A percentile compares a stretch with the other conserved stretches of the same genome.
These are phyloP conservation scores for Lactarius psammicola DNA, from an alignment of 768 basidiomycete genomes.

Conservation along the genomic window DNA sequence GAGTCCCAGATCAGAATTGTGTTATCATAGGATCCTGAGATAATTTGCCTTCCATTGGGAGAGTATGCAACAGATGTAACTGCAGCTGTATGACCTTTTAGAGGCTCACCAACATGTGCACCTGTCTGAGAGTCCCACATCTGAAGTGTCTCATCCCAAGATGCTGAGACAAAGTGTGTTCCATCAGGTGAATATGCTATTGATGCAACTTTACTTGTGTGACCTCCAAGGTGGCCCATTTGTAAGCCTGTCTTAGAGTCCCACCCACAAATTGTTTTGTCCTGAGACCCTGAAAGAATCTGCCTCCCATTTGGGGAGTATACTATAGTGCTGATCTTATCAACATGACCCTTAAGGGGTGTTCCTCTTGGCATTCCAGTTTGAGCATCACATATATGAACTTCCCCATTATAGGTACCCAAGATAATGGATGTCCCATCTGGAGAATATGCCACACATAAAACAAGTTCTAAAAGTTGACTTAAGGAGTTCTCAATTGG, in stretches of 20 bases:
- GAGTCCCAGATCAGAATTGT: background rate
- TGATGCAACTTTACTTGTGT: too few relatives aligned
- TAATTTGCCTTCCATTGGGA: background rate
- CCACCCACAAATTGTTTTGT: background rate
- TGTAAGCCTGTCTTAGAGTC: background rate
- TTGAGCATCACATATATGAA: background rate
- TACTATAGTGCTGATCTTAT: background rate
- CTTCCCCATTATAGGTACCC: background rate
- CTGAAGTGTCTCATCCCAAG: background rate
- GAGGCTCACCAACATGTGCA: background rate
- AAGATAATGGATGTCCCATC: background rate
- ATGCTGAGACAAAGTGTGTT: background rate
- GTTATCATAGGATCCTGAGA: background rate
- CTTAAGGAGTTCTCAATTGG: background rate
- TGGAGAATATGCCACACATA: too few relatives aligned
- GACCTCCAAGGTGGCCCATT: too few relatives aligned
- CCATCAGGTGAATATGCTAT: too few relatives aligned
- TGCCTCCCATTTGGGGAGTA: background rate
- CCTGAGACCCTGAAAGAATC: background rate
- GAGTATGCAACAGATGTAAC: background rate
- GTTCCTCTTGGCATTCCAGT: background rate
- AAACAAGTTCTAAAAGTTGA: too few relatives aligned
- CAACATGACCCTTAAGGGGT: background rate
- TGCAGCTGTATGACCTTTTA: background rate
- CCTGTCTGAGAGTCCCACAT: background rate